A percentile compares a stretch with the other conserved stretches of the same genome.
Conservation (phyloP, 202 grass and related monocot genomes). For the Setaria italica region DNA sequence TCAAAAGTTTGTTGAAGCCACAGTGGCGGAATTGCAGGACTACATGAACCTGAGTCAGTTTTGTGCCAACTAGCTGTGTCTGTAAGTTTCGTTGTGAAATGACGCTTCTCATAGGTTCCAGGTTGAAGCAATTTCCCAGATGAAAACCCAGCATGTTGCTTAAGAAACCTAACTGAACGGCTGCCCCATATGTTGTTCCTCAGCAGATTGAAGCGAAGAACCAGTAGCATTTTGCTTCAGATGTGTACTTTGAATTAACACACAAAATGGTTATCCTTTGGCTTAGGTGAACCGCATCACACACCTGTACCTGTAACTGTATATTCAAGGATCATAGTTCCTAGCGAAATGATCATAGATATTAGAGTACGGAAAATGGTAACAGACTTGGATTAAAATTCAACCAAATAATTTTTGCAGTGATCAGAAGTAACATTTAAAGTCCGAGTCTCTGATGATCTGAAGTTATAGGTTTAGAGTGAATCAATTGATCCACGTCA, state of each 20-base stretch:
- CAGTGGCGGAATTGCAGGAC: slow-evolving; percentile 44
- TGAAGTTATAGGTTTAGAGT: background rate
- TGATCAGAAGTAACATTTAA: background rate
- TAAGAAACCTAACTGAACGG: slow-evolving; percentile 39
- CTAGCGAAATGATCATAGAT: background rate
- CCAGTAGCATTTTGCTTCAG: slow-evolving; percentile 43
- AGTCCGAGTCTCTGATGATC: background rate
- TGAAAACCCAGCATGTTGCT: slow-evolving; percentile 37
- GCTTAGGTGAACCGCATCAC: background rate
- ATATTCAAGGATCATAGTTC: background rate
- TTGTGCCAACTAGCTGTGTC: slow-evolving; percentile 21
- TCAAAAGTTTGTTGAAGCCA: slow-evolving; percentile 34
- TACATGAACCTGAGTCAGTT: slow-evolving; percentile 9
- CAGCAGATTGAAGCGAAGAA: slow-evolving; percentile 51
- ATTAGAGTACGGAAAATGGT: background rate
- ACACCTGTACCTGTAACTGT: background rate
- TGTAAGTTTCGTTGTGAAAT: slow-evolving; percentile 22
- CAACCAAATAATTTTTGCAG: background rate
- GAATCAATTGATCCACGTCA: background rate
- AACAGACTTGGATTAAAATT: background rate
- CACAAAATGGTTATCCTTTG: background rate
- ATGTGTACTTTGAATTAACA: slow-evolving; percentile 27
- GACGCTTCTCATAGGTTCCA: slow-evolving; percentile 30
- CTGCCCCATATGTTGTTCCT: slow-evolving; percentile 40
- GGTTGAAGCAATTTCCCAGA: slow-evolving; percentile 39